Conservation (phyloP, 2,329 filamentous ascomycete genomes). For the Chaetomiaceae sp. region DNA sequence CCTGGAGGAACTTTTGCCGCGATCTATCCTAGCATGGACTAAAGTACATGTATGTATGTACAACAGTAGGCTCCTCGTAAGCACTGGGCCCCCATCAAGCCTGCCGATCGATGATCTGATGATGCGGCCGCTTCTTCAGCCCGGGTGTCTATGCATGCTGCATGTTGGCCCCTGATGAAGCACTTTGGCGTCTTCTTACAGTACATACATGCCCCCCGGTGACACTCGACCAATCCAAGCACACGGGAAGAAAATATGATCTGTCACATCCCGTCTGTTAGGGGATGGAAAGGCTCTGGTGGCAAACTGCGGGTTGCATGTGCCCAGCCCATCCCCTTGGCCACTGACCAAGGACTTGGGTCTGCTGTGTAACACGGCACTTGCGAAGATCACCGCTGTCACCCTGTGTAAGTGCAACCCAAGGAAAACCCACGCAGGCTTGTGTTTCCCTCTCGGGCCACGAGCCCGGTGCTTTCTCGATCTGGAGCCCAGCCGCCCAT, state of each 20-base stretch:
- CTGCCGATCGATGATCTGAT: neutral
- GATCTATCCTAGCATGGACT: too few species aligned
- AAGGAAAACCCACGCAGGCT: neutral
- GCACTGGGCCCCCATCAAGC: too few species aligned
- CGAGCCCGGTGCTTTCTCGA: neutral
- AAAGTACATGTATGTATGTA: too few species aligned
- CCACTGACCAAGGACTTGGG: slow-evolving; percentile 1
- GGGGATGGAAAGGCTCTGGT: slow-evolving; percentile 6
- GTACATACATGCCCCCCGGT: too few species aligned
- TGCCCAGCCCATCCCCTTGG: neutral
- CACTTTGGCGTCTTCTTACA: too few species aligned
- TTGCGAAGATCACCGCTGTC: neutral
- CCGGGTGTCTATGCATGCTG: neutral
- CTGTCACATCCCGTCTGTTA: too few species aligned
- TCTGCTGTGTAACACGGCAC: neutral
- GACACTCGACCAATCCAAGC: neutral
- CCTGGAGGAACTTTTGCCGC: too few species aligned
- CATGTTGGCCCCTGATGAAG: neutral
- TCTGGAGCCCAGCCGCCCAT: neutral
- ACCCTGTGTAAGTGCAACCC: neutral
- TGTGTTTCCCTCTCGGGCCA: too few species aligned
- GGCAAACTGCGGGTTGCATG: neutral
- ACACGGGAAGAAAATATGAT: neutral
- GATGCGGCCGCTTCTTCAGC: neutral
- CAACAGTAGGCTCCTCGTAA: too few species aligned